These are phyloP conservation scores for Eleusine indica DNA, from an alignment of 176 grass and related monocot genomes.

Conservation along the genomic window DNA sequence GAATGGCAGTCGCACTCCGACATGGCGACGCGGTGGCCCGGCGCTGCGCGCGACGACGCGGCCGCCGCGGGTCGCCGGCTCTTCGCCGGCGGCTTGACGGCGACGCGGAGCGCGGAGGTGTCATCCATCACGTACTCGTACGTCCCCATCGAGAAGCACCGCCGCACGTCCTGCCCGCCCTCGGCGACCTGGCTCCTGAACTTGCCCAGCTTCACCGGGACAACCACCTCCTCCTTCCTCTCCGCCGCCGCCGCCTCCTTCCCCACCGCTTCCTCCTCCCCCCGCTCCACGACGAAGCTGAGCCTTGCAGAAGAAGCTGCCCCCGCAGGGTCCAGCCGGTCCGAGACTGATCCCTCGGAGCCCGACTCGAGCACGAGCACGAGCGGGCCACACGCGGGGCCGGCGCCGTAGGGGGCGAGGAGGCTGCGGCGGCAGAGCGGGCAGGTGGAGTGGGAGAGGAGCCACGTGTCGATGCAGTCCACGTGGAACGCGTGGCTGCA, in stretches of 20 bases:
- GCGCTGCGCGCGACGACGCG: slow-evolving; percentile 5
- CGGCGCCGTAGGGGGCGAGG: slow-evolving; percentile 51
- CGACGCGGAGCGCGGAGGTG: slow-evolving; percentile 49
- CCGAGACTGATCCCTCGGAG: slow-evolving; percentile 64
- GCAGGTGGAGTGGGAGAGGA: slow-evolving; percentile 62
- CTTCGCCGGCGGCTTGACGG: slow-evolving; percentile 76
- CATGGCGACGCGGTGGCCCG: slow-evolving; percentile 61
- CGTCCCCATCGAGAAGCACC: slow-evolving; percentile 90
- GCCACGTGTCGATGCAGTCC: slow-evolving; percentile 74
- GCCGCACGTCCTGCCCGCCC: slow-evolving; percentile 61
- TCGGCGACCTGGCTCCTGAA: slow-evolving; percentile 60
- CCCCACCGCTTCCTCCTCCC: neutral
- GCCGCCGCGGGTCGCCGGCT: slow-evolving; percentile 21
- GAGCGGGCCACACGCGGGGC: slow-evolving; percentile 60
- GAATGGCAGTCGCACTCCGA: slow-evolving; percentile 96
- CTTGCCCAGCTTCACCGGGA: slow-evolving; percentile 84
- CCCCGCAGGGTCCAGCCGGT: slow-evolving; percentile 39
- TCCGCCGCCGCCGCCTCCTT: slow-evolving; percentile 42
- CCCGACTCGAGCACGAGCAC: slow-evolving; percentile 77
- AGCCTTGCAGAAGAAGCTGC: slow-evolving; percentile 30
- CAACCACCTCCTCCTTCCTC: slow-evolving; percentile 66
- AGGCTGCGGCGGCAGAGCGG: slow-evolving; percentile 65
- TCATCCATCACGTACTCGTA: slow-evolving; percentile 98
- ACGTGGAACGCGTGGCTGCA: slow-evolving; percentile 74
- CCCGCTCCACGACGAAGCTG: slow-evolving; percentile 50